phyloP scores from a whole-genome alignment of 2,329 filamentous ascomycete species.

The Ophiostoma sp. region DNA sequence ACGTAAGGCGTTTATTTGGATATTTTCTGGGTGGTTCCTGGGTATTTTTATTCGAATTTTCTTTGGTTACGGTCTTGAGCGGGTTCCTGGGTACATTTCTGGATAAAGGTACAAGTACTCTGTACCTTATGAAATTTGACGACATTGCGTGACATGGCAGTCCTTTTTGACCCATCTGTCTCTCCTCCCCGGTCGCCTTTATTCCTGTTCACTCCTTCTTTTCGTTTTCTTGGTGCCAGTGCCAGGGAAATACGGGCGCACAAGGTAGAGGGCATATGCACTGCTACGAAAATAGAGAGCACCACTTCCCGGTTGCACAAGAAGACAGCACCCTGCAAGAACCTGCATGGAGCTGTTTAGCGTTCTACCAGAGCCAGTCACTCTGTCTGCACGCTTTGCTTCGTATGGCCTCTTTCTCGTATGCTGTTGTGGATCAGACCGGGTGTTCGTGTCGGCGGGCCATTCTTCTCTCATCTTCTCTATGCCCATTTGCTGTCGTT shows the following conservation, averaged over 20 bases:
- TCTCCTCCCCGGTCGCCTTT: neutral
- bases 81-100: neutral
- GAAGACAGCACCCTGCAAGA: neutral
- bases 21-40: too few relatives aligned
- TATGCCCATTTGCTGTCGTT: neutral
- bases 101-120: neutral
- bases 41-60: neutral
- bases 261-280: constrained; percentile 16
- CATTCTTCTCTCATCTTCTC: neutral
- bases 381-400: neutral
- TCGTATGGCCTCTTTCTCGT: constrained; percentile 1
- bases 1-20: neutral
- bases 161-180: neutral
- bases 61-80: neutral
- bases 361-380: neutral
- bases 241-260: neutral
- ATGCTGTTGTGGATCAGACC: constrained; percentile 12
- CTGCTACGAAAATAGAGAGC: neutral
- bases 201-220: neutral
- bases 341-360: neutral
- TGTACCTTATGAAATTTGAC: neutral
- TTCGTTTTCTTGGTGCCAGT: neutral
- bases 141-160: constrained; percentile 6
- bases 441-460: neutral
- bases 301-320: constrained; percentile 8